Conservation (phyloP, 192 early-diverging fungal species). For the Linderina pennispora region DNA sequence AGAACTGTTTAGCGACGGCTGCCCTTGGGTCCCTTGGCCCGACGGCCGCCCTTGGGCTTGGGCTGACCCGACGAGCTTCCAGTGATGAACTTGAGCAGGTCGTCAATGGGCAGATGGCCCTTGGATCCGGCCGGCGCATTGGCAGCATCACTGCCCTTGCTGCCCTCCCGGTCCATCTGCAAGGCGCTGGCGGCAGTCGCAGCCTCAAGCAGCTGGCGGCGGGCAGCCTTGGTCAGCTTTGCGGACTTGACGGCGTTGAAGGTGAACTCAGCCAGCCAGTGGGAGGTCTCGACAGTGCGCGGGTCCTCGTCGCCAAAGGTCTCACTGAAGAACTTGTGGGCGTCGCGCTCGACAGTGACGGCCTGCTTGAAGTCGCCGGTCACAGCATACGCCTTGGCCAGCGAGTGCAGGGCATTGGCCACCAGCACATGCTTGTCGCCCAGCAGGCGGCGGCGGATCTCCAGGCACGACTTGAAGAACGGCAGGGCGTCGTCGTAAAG, state of each 20-base stretch:
- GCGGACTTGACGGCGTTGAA: constrained; percentile 52
- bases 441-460: constrained; percentile 58
- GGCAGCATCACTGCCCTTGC: constrained; percentile 20
- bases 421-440: constrained; percentile 67
- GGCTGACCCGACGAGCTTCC: constrained; percentile 13
- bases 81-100: constrained; percentile 68
- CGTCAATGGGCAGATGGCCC: constrained; percentile 70
- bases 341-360: constrained; percentile 61
- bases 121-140: constrained; percentile 41
- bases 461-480: constrained; percentile 68
- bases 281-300: constrained; percentile 61
- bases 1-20: constrained; percentile 12
- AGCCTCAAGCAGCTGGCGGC: constrained; percentile 24
- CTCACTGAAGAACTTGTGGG: constrained; percentile 55
- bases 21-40: constrained; percentile 30
- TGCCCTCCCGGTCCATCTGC: constrained; percentile 30
- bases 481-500: constrained; percentile 52
- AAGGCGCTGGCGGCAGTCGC: constrained; percentile 20
- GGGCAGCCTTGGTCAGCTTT: constrained; percentile 31
- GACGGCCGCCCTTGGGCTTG: constrained; percentile 30
- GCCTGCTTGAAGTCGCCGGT: constrained; percentile 73
- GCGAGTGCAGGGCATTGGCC: constrained; percentile 61
- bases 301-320: constrained; percentile 65
- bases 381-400: constrained; percentile 69
- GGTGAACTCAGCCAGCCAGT: constrained; percentile 63